Evolutionary conservation across 768 basidiomycete species (phyloP), one percentile per base, ranked within the genome.

Genomic region (Macrolepiota fuliginosa): DNA sequence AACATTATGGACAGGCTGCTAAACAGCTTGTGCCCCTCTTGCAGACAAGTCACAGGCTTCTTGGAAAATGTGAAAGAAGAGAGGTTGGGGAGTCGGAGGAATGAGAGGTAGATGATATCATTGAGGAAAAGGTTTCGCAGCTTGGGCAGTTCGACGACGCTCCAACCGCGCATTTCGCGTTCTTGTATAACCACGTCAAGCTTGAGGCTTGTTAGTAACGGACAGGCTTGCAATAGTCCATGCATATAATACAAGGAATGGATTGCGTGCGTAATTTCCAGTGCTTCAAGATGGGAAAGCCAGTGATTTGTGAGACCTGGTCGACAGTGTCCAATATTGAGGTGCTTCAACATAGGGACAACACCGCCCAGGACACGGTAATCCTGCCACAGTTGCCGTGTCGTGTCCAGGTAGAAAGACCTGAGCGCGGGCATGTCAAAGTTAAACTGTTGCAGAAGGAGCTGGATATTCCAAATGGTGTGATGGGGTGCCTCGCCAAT

Each of bases 361-460:
- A 27, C 39, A 19, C 51, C 56, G 10, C 46, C 42, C 4, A 63
- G 62, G 17, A 58, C 50, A 29, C 36, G 51, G 19, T 64, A 56
- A 42, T 64, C 63, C 37, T 53, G 58, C 54, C 63, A 63, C 17
- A 61, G 17, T 32, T 59, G 46, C 39, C 54, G 55, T 17, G 63
- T 54, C 17, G 63, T 63, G 19, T 58, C 62, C 56, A 63, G 39
- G 25, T 55, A 52, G 32, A 63, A 63, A 12, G 12, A 51, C 19
- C 42, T 52, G 27, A 63, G 54, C 17, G 40, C 58, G 13, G 58
- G 51, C 58, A 61, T 63, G n/a, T 53, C 45, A 22, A 63, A 63
- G 58, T 59, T 63, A 52, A 63, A 63, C 17, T 61, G 63, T 15
- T 63, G 57, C 5, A 63, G 36, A 36, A 63, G 56, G 19, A 52